Evolutionary conservation across 1,284 basidiomycete genomes (phyloP), one percentile per base, ranked within the genome.

Genomic region (Marasmius tenuissimus): DNA sequence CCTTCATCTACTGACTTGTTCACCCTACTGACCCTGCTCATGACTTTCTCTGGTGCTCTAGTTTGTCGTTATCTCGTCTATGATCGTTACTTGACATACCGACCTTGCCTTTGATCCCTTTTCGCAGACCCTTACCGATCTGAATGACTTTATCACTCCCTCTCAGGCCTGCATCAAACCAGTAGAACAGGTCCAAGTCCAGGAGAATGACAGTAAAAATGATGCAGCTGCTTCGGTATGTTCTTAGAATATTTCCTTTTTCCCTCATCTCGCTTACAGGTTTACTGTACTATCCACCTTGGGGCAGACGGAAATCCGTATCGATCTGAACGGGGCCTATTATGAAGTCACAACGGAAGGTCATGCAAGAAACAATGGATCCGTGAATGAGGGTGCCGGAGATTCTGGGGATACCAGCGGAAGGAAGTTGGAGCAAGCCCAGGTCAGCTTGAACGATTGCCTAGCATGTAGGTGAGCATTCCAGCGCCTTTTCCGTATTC

Each of bases 121-220:
- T 50, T 39, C 34, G 34, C 59, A 94, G 92, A 93, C 91, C 9
- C 78, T 97, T 40, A 96, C 94, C 18, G 97, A 99, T 75, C 85
- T 99, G 51, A 98, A 98, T 75, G 97, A 99, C 79, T 99, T 97
- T 75, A 93, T 99, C 55, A 94, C 95, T 0, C 97, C 97, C 3
- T 94, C 96, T 1, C 97, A 98, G 79, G 92, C 93, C 48, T 99
- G 97, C 76, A 98, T 99, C 76, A 98, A 98, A 72, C 97, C 97
- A 2, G 94, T 98, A 22, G 85, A 91, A 70, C 86, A 91, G 71
- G 76, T 78, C 8, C 85, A 87, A 60, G 65, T 66, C 9, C 47
- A 61, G 65, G 72, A 66, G 65, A 74, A 75, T n/a, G 69, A 74
- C 40, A 72, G 77, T 45, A 68, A 74, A 47, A 78, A 75, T 61